Evolutionary conservation across 495 filamentous ascomycete species (phyloP).

Genomic region (Hypoxylon fuscum): DNA sequence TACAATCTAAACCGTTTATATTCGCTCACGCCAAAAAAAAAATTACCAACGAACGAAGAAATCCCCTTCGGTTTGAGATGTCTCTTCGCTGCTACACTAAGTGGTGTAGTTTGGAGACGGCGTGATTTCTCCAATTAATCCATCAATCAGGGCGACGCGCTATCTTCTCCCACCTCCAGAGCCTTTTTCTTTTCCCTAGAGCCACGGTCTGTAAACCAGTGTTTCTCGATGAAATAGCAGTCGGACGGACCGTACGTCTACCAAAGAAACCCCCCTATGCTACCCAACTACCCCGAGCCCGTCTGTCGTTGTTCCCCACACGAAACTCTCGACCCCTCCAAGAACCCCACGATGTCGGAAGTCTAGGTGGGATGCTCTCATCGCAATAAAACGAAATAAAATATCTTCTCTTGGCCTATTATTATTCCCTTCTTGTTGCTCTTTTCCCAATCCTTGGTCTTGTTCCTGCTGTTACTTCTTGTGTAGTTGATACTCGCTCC

Average conservation of each 20-base stretch:
- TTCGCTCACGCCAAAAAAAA: too few species aligned
- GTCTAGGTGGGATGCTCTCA: constrained; percentile 7
- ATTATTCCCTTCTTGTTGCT: not conserved
- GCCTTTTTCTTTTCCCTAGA: constrained; percentile 11
- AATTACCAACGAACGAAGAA: too few species aligned
- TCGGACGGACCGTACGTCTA: constrained; percentile 20
- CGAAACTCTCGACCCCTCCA: constrained; percentile 16
- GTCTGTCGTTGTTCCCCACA: constrained; percentile 28
- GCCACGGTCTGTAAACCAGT: not conserved
- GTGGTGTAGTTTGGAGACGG: constrained; percentile 12
- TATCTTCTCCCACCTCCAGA: constrained; percentile 24
- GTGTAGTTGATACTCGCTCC: not conserved
- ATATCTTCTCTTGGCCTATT: constrained; percentile 4
- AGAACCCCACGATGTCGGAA: constrained; percentile 39
- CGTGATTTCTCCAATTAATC: constrained; percentile 33
- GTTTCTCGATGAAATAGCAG: not conserved
- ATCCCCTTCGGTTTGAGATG: too few species aligned
- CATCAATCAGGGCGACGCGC: constrained; percentile 29
- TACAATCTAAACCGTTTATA: too few species aligned
- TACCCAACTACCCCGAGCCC: constrained; percentile 22
- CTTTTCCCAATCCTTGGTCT: not conserved
- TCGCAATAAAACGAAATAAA: not conserved
- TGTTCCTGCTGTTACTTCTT: not conserved
- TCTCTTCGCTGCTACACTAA: constrained; percentile 2
- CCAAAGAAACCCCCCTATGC: constrained; percentile 9